Evolutionary conservation across 441 rosid genomes (phyloP), one percentile per base, ranked within the genome.

Genomic region (Syzygium syzygioides): DNA sequence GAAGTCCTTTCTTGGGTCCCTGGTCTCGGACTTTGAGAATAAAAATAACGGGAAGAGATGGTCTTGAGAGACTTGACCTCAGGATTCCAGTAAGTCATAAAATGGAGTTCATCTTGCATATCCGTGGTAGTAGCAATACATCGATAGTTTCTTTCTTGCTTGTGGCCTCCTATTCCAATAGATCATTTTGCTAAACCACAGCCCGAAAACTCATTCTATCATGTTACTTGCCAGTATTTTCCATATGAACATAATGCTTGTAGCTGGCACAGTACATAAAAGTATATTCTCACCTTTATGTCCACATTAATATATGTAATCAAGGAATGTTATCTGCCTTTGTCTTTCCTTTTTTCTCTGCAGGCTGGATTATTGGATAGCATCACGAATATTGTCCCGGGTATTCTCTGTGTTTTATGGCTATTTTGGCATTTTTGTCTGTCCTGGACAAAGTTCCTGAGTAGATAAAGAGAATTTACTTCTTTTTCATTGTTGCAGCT

Each of bases 361-460:
- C 95, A 98, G 98, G 98, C 99, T 3, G 99, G 99, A 84, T 96
- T 95, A 89, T 89, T 98, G 94, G 98, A 97, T 79, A 98, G 97
- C 57, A 91, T 98, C 89, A 95, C 99, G 85, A 95, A 95, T 90
- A 94, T 98, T 64, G 98, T 98, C 86, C 98, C 98, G 89, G 99
- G 99, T 96, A 92, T 50, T 52, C 30, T 87, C 13, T n/a, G 20
- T 59, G 45, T 87, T 28, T 3, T 26, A 17, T 26, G 41, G 34
- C 66, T 11, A 14, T 62, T n/a, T 71, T 30, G 32, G 55, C 45
- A 52, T 50, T 52, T 55, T 48, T 41, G 13, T 53, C 79, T 50
- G 52, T 64, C 68, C 52, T 54, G 4, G 87, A 85, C 52, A 5
- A 52, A 64, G 71, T 71, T 41, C 59, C 9, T 11, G 54, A 45